These are phyloP conservation scores for Lipomyces oligophaga DNA, from an alignment of 805 yeast species.

Conservation along the genomic window DNA sequence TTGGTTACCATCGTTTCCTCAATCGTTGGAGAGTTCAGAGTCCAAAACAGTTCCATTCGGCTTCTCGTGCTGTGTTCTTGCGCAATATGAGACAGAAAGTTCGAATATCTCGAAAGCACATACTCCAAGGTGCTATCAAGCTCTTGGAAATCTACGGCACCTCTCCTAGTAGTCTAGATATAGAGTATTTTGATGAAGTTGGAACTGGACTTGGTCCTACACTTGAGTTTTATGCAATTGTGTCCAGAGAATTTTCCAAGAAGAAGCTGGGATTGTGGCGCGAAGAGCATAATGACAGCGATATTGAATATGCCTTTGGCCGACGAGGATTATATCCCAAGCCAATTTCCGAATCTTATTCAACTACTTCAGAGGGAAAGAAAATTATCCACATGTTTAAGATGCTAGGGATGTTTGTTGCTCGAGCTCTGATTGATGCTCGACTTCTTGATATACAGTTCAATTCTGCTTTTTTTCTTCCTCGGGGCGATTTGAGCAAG, in stretches of 20 bases:
- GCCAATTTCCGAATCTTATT: slow-evolving; percentile 43
- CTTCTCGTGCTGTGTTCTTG: slow-evolving; percentile 50
- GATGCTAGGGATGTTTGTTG: slow-evolving; percentile 76
- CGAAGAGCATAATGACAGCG: slow-evolving; percentile 12
- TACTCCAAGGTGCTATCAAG: slow-evolving; percentile 74
- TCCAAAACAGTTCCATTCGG: slow-evolving; percentile 23
- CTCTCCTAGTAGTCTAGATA: slow-evolving; percentile 76
- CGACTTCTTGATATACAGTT: slow-evolving; percentile 80
- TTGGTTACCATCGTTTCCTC: slow-evolving; percentile 81
- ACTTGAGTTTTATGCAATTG: slow-evolving; percentile 79
- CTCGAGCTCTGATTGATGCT: slow-evolving; percentile 82
- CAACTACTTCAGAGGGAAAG: slow-evolving; percentile 38
- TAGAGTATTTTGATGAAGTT: slow-evolving; percentile 83
- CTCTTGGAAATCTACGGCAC: slow-evolving; percentile 72
- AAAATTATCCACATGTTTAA: slow-evolving; percentile 53
- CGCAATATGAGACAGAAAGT: slow-evolving; percentile 75
- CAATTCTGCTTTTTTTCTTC: slow-evolving; percentile 63
- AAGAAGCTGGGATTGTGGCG: slow-evolving; percentile 69
- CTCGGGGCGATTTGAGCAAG: slow-evolving; percentile 32
- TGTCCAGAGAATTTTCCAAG: slow-evolving; percentile 68
- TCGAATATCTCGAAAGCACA: slow-evolving; percentile 63
- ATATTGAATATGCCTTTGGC: slow-evolving; percentile 41
- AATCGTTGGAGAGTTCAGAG: slow-evolving; percentile 57
- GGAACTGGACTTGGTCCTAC: slow-evolving; percentile 99
- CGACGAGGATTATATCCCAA: slow-evolving; percentile 67